Percentiles rank a stretch among this genome's conserved stretches.
These are phyloP conservation scores for Metschnikowia baotianmanensis DNA, from an alignment of 805 yeast genomes.

Conservation along the genomic window DNA sequence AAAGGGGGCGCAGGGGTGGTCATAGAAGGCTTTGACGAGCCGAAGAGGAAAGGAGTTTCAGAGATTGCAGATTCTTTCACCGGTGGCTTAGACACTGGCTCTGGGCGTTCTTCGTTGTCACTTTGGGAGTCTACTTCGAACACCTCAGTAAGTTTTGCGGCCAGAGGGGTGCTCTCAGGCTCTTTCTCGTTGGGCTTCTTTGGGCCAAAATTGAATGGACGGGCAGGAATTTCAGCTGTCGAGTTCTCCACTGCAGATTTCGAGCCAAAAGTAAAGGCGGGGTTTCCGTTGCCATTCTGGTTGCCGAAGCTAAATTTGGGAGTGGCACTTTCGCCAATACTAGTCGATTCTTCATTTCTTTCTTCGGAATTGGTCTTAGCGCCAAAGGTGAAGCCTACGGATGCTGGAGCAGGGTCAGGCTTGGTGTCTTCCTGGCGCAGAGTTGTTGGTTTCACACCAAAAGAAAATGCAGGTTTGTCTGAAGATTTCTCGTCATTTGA, in stretches of 20 bases:
- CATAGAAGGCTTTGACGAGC: too few relatives aligned
- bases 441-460: background rate
- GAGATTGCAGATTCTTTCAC: background rate
- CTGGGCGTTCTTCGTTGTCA: background rate
- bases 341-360: background rate
- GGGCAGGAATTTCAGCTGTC: background rate
- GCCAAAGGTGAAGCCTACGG: background rate
- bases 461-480: background rate
- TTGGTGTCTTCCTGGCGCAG: background rate
- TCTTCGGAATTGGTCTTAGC: background rate
- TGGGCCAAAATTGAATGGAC: slow-evolving; percentile 1
- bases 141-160: background rate
- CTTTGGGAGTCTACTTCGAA: background rate
- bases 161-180: slow-evolving; percentile 4
- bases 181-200: background rate
- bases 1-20: slow-evolving; percentile 1
- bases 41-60: background rate
- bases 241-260: background rate
- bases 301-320: background rate
- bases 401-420: background rate
- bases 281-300: background rate
- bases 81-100: slow-evolving; percentile 1
- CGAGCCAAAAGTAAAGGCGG: background rate
- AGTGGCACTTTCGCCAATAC: background rate
- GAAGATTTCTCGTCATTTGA: background rate